Evolutionary conservation across 805 yeast genomes (phyloP), one percentile per base, ranked within the genome.

Genomic region (Candida patagonica): DNA sequence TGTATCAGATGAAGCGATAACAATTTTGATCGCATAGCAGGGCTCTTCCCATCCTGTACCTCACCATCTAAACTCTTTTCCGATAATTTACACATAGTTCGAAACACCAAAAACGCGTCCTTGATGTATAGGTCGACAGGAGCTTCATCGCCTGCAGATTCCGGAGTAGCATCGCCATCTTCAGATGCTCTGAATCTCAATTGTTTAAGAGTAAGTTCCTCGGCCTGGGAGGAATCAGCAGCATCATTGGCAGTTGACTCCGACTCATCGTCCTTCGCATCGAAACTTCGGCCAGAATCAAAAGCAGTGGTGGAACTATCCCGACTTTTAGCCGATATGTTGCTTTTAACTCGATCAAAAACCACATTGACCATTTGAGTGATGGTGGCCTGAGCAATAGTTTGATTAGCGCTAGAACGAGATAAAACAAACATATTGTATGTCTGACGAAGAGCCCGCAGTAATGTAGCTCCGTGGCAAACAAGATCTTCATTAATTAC

Each of bases 11-110:
- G 95, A 50, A 92, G 68, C 1, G 97, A 84, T 25, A 94, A 67
- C 44, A 92, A 65, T 59, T 92, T 92, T 1, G 96, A 86, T 53
- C 98, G 76, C 48, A 92, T 86, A 1, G 89, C 81, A 55, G 89
- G 96, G 2, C 95, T 81, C 59, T 89, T 74, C 45, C 86, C 62
- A 25, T 77, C 73, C 26, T 79, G 82, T 30, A 77, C 70, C 16
- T 53, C 57, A 9, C 53, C 46, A 44, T 88, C 96, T 43, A 89
- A 64, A 21, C 79, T 71, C 60, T 92, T 92, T 35, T 84, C 82
- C 2, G 96, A 83, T 13, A 92, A 71, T 55, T 86, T 87, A 59
- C 96, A 84, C 92, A 92, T 82, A 1, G 96, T 89, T 56, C 99
- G 74, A 61, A 92, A 87, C 2, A 92, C 74, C 43, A 92, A 67